Evolutionary conservation across 441 rosid species (phyloP).

Genomic region (Croton setiger): DNA sequence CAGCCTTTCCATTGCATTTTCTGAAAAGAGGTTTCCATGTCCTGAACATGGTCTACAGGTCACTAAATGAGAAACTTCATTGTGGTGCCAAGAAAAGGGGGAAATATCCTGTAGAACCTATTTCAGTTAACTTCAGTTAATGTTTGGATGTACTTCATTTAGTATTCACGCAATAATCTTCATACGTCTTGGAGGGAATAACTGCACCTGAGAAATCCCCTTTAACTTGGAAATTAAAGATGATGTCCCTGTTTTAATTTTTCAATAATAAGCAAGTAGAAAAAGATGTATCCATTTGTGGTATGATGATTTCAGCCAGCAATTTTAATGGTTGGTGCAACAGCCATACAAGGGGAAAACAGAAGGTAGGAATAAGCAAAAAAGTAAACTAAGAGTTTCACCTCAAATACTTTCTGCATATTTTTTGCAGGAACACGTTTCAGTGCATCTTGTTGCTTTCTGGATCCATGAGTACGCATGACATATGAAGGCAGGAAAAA

Average conservation of each 20-base stretch:
- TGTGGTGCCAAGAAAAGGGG: background rate
- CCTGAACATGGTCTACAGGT: too few relatives aligned
- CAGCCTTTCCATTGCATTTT: too few relatives aligned
- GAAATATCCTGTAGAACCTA: background rate
- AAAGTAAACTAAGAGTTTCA: conserved; percentile 18
- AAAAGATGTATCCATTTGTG: background rate
- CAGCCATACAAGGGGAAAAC: background rate
- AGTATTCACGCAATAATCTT: background rate
- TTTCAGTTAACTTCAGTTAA: background rate
- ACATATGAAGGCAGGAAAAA: conserved; percentile 83
- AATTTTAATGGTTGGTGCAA: background rate
- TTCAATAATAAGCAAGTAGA: conserved; percentile 2
- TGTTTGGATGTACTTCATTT: background rate
- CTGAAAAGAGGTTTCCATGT: too few relatives aligned
- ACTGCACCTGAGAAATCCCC: background rate
- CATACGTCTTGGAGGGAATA: background rate
- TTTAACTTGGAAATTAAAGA: conserved; percentile 6
- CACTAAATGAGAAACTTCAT: too few relatives aligned
- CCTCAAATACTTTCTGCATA: conserved; percentile 82
- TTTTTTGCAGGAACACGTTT: conserved; percentile 40
- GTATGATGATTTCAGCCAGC: background rate
- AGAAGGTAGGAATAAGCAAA: background rate
- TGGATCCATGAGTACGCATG: conserved; percentile 96
- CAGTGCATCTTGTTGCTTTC: conserved; percentile 72
- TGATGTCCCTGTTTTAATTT: background rate